These are phyloP conservation scores for Camelina laxa DNA, from an alignment of 345 rosid species.

Conservation along the genomic window DNA sequence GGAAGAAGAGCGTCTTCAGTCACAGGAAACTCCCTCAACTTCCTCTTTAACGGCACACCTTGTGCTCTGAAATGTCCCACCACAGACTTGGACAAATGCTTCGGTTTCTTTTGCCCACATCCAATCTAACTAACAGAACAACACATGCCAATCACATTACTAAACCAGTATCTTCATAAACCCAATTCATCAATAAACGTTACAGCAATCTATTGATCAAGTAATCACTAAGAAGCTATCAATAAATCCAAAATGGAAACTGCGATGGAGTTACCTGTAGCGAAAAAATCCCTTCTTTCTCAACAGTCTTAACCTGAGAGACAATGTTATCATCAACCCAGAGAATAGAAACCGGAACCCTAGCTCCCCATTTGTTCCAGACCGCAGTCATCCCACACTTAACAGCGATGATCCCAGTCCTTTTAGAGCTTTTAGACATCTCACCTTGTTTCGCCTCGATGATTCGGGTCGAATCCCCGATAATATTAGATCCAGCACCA, in stretches of 20 bases:
- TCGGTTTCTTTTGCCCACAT: slow-evolving; percentile 90
- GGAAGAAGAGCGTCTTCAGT: slow-evolving; percentile 92
- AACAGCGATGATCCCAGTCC: slow-evolving; percentile 84
- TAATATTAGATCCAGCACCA: slow-evolving; percentile 41
- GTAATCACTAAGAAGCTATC: slow-evolving; percentile 8
- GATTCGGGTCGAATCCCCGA: slow-evolving; percentile 46
- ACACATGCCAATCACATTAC: slow-evolving; percentile 39
- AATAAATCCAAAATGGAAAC: slow-evolving; percentile 23
- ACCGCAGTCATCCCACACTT: slow-evolving; percentile 90
- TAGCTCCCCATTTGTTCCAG: slow-evolving; percentile 98
- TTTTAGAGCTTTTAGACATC: slow-evolving; percentile 70
- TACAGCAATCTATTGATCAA: neutral
- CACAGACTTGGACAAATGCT: slow-evolving; percentile 90
- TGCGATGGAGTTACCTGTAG: slow-evolving; percentile 63
- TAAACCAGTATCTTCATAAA: slow-evolving; percentile 21
- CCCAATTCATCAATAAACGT: neutral
- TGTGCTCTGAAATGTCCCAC: slow-evolving; percentile 98
- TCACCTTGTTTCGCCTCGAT: slow-evolving; percentile 62
- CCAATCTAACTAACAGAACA: slow-evolving; percentile 78
- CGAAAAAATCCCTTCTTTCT: slow-evolving; percentile 85
- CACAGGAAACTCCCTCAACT: slow-evolving; percentile 90
- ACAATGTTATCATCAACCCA: slow-evolving; percentile 95
- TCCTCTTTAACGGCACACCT: slow-evolving; percentile 90
- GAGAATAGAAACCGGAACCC: slow-evolving; percentile 75
- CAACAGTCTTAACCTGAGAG: slow-evolving; percentile 89